These are phyloP conservation scores for Penicillium lagena DNA, from an alignment of 495 filamentous ascomycete genomes.

Conservation along the genomic window DNA sequence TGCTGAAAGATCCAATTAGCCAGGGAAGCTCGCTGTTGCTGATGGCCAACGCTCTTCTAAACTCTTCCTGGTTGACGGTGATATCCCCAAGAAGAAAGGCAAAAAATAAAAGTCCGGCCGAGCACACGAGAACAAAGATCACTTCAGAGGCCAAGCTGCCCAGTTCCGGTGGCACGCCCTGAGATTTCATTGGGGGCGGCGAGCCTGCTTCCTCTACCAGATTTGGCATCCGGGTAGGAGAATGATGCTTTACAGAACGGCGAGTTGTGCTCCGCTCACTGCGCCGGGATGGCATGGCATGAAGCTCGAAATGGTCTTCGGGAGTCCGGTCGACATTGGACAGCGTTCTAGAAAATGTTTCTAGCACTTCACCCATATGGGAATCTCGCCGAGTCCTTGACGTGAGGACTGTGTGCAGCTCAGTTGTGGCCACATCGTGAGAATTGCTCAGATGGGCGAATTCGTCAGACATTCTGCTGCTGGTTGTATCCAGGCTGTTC, in stretches of 20 bases:
- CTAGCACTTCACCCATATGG: conserved; percentile 14
- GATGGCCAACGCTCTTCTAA: conserved; percentile 30
- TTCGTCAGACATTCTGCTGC: conserved; percentile 2
- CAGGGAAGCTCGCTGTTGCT: conserved; percentile 31
- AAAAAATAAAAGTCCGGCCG: conserved; percentile 36
- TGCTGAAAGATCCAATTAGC: conserved; percentile 33
- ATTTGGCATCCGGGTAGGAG: conserved; percentile 7
- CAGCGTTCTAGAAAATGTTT: conserved; percentile 7
- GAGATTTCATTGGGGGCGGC: conserved; percentile 1
- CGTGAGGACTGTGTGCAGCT: conserved; percentile 7
- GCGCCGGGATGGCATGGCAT: conserved; percentile 5
- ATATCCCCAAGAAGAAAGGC: conserved; percentile 36
- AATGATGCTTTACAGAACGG: conserved; percentile 1
- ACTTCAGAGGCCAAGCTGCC: conserved; percentile 24
- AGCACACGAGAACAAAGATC: conserved; percentile 37
- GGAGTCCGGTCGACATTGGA: background rate
- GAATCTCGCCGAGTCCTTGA: conserved; percentile 7
- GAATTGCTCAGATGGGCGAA: background rate
- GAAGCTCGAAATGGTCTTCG: conserved; percentile 3
- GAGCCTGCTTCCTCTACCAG: conserved; percentile 10
- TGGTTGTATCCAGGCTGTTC: background rate
- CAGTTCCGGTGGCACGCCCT: conserved; percentile 16
- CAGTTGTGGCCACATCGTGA: conserved; percentile 4
- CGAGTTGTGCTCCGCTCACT: conserved; percentile 7
- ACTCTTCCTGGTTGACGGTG: conserved; percentile 27